Conservation (phyloP, 2,329 filamentous ascomycete species). For the Penicillium sp. region DNA sequence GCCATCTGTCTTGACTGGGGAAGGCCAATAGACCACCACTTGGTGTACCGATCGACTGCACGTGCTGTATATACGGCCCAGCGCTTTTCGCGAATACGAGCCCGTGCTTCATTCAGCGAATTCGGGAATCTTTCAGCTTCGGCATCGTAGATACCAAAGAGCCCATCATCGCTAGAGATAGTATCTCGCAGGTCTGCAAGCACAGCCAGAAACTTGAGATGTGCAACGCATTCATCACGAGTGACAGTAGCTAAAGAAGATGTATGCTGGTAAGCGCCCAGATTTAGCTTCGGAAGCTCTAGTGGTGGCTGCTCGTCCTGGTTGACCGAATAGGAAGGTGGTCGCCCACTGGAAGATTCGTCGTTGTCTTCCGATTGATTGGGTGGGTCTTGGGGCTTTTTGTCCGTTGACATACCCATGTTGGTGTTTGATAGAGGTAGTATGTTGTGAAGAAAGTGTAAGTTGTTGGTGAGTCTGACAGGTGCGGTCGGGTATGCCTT, state of each 20-base stretch:
- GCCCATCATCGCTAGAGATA: constrained; percentile 63
- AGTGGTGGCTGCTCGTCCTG: constrained; percentile 11
- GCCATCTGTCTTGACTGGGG: constrained; percentile 13
- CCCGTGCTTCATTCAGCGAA: constrained; percentile 45
- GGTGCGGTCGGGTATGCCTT: background rate
- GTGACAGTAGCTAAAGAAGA: constrained; percentile 26
- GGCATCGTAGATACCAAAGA: constrained; percentile 62
- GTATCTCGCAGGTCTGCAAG: constrained; percentile 66
- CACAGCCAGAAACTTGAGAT: constrained; percentile 69
- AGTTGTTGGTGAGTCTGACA: background rate
- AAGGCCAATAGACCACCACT: constrained; percentile 52
- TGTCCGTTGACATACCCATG: constrained; percentile 15
- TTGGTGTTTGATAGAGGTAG: background rate
- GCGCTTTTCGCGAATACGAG: constrained; percentile 63
- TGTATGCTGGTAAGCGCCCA: constrained; percentile 2
- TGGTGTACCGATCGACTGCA: constrained; percentile 64
- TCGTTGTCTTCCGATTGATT: background rate
- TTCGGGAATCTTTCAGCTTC: constrained; percentile 39
- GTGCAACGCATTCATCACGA: constrained; percentile 63
- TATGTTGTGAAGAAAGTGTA: background rate
- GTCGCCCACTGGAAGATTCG: constrained; percentile 10
- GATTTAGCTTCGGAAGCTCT: constrained; percentile 27
- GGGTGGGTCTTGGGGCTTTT: constrained; percentile 10
- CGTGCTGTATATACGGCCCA: constrained; percentile 68
- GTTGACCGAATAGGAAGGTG: constrained; percentile 27